Percentiles rank a stretch among this genome's conserved stretches.
Evolutionary conservation across 805 yeast genomes (phyloP).

Genomic region (Saturnispora serradocipensis): DNA sequence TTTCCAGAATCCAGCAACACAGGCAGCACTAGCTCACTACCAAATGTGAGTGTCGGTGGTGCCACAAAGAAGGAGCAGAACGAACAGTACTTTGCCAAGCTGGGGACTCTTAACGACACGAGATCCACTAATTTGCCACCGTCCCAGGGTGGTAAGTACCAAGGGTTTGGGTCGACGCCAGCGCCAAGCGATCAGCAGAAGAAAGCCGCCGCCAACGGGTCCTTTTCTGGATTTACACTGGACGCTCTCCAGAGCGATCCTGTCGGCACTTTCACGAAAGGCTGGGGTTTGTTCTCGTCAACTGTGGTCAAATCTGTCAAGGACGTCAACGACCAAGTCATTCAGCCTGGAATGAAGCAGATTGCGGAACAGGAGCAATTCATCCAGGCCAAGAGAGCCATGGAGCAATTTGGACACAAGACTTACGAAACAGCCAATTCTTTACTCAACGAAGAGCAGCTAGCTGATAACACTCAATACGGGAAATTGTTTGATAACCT

Average conservation of each 20-base stretch:
- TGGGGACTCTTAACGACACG: slow-evolving; percentile 62
- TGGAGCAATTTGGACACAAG: slow-evolving; percentile 91
- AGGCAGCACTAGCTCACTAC: neutral
- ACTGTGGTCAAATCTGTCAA: slow-evolving; percentile 74
- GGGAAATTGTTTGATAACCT: slow-evolving; percentile 51
- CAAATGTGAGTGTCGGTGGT: neutral
- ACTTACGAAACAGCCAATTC: slow-evolving; percentile 80
- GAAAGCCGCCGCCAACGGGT: slow-evolving; percentile 23
- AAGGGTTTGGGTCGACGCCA: slow-evolving; percentile 80
- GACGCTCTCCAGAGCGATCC: slow-evolving; percentile 78
- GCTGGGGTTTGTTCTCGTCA: slow-evolving; percentile 90
- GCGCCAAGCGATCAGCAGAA: slow-evolving; percentile 11
- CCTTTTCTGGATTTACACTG: slow-evolving; percentile 48
- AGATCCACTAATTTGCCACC: slow-evolving; percentile 82
- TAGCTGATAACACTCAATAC: slow-evolving; percentile 35
- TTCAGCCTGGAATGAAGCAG: slow-evolving; percentile 83
- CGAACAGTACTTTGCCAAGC: slow-evolving; percentile 72
- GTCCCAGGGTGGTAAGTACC: slow-evolving; percentile 86
- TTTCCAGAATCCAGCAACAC: slow-evolving; percentile 23
- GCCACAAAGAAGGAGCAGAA: slow-evolving; percentile 40
- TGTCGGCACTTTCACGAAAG: slow-evolving; percentile 78
- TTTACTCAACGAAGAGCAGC: slow-evolving; percentile 44
- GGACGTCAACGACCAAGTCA: slow-evolving; percentile 81
- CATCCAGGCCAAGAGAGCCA: slow-evolving; percentile 80
- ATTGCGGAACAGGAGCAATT: slow-evolving; percentile 73